phyloP scores from a whole-genome alignment of 148 eudicot genomes.

The Selenicereus undatus region DNA sequence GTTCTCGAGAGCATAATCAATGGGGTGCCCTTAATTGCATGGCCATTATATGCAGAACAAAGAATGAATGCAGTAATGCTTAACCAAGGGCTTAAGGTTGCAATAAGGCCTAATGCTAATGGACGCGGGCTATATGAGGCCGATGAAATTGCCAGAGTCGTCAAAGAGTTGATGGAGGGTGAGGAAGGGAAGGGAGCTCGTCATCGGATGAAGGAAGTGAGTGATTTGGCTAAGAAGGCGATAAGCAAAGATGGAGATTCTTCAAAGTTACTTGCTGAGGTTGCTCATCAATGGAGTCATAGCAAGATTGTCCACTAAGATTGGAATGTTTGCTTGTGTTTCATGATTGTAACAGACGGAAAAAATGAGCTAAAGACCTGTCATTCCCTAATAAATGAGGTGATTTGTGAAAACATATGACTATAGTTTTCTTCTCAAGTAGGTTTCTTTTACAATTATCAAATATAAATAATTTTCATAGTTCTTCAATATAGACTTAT shows the following conservation, averaged over 20 bases:
- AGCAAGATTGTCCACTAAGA: no score
- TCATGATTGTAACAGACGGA: no score
- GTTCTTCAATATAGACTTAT: no score
- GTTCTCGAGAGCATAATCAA: not conserved
- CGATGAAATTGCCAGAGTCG: not conserved
- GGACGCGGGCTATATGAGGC: not conserved
- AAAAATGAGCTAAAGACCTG: no score
- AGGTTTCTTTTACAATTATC: no score
- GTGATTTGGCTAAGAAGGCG: not conserved
- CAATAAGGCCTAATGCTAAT: not conserved
- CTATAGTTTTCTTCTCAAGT: no score
- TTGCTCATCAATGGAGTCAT: not conserved
- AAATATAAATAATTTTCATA: no score
- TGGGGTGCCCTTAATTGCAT: not conserved
- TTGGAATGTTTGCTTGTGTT: no score
- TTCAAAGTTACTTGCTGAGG: not conserved
- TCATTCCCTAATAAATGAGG: no score
- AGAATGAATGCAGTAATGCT: not conserved
- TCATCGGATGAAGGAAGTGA: not conserved
- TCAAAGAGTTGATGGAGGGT: not conserved
- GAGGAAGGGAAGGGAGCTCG: not conserved
- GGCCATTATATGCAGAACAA: not conserved
- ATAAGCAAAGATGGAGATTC: not conserved
- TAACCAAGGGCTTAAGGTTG: not conserved
- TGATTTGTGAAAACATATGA: no score